Percentiles rank a stretch among this genome's conserved stretches.
phyloP scores from a whole-genome alignment of 768 basidiomycete species.

The Pulveroboletus ravenelii region DNA sequence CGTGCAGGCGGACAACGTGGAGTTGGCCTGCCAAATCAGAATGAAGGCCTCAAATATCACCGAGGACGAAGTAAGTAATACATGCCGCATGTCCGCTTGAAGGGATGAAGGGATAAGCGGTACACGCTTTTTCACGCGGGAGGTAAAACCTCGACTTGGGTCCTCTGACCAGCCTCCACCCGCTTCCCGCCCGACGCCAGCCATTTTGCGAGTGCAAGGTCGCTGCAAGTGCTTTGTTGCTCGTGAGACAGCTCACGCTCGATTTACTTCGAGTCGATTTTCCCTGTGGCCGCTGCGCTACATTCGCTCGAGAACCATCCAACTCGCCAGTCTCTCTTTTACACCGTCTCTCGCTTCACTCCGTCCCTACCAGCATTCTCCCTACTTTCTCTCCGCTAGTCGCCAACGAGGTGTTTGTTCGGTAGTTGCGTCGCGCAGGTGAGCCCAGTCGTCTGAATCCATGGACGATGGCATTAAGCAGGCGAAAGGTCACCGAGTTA shows the following conservation, averaged over 20 bases:
- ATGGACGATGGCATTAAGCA: conserved; percentile 3
- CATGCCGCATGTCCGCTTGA: conserved; percentile 28
- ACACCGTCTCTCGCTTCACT: conserved; percentile 27
- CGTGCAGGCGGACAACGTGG: conserved; percentile 81
- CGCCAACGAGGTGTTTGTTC: conserved; percentile 6
- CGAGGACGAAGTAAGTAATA: conserved; percentile 27
- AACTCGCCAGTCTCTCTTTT: conserved; percentile 35
- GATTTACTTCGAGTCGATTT: conserved; percentile 52
- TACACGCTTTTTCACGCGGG: conserved; percentile 44
- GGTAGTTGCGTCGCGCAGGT: conserved; percentile 14
- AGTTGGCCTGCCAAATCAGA: conserved; percentile 49
- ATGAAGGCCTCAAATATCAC: conserved; percentile 7
- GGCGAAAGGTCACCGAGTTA: neutral
- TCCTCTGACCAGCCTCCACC: conserved; percentile 21
- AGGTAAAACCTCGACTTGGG: conserved; percentile 37
- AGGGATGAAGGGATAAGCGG: conserved; percentile 48
- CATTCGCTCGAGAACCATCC: conserved; percentile 23
- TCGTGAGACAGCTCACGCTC: conserved; percentile 36
- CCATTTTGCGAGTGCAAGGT: conserved; percentile 27
- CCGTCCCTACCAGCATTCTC: conserved; percentile 13
- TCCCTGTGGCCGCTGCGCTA: conserved; percentile 29
- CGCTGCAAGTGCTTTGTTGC: conserved; percentile 21
- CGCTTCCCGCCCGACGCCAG: conserved; percentile 18
- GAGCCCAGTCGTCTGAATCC: conserved; percentile 7
- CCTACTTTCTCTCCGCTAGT: conserved; percentile 19